phyloP scores from a whole-genome alignment of 805 yeast genomes.

The Suhomyces xylopsoci region DNA sequence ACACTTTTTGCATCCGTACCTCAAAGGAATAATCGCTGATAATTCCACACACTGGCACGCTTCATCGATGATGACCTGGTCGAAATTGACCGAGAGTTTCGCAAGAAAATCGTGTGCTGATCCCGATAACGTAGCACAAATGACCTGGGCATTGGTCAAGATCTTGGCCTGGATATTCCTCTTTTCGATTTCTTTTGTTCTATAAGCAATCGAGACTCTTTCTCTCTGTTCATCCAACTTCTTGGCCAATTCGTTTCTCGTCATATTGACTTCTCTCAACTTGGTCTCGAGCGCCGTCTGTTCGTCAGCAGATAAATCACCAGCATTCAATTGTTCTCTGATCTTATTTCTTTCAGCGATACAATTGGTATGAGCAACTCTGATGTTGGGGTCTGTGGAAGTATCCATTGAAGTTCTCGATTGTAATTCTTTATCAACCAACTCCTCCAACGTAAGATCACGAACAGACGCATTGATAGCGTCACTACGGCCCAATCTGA shows the following conservation, averaged over 20 bases:
- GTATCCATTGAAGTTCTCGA: slow-evolving; percentile 24
- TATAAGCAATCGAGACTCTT: slow-evolving; percentile 57
- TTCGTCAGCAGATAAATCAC: slow-evolving; percentile 35
- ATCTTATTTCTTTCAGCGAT: slow-evolving; percentile 57
- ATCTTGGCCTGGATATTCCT: slow-evolving; percentile 72
- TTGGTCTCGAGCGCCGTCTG: slow-evolving; percentile 47
- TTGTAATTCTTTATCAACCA: slow-evolving; percentile 62
- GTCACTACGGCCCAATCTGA: slow-evolving; percentile 87
- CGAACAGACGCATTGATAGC: slow-evolving; percentile 79
- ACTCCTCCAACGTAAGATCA: slow-evolving; percentile 81
- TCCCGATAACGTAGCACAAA: slow-evolving; percentile 91
- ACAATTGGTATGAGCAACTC: slow-evolving; percentile 50
- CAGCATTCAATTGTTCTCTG: slow-evolving; percentile 36
- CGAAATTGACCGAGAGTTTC: slow-evolving; percentile 71
- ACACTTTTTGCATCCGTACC: slow-evolving; percentile 87
- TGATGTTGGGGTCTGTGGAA: slow-evolving; percentile 46
- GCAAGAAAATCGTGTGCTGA: slow-evolving; percentile 87
- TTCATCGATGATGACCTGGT: slow-evolving; percentile 91
- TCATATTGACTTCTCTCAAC: slow-evolving; percentile 54
- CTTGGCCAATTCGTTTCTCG: slow-evolving; percentile 67
- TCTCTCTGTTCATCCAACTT: slow-evolving; percentile 80
- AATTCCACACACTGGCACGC: slow-evolving; percentile 97
- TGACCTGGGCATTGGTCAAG: slow-evolving; percentile 71
- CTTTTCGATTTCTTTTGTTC: slow-evolving; percentile 76
- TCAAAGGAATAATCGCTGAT: slow-evolving; percentile 84